phyloP scores from a whole-genome alignment of 202 grass and related monocot species.

The Zoysia matrella region DNA sequence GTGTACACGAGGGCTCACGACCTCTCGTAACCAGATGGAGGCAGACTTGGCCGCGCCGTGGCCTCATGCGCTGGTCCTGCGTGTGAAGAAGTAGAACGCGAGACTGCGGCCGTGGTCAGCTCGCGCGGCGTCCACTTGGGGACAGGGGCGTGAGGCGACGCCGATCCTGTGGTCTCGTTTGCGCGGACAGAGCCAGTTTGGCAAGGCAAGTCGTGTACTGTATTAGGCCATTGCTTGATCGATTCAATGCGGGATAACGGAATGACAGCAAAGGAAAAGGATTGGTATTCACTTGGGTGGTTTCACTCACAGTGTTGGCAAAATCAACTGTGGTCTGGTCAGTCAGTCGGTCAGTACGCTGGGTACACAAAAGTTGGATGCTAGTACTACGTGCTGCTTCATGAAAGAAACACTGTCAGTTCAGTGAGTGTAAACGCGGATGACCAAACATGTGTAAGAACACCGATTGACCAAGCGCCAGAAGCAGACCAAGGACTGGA shows the following conservation, averaged over 20 bases:
- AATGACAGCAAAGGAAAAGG: too few species aligned
- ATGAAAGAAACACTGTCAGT: neutral
- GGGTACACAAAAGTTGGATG: neutral
- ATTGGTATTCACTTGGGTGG: too few species aligned
- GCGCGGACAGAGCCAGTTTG: neutral
- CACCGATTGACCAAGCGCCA: neutral
- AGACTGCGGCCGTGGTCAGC: neutral
- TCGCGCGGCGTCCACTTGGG: neutral
- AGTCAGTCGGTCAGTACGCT: neutral
- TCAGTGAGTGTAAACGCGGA: neutral
- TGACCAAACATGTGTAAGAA: neutral
- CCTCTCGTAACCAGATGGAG: neutral
- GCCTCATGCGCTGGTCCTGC: slow-evolving; percentile 10
- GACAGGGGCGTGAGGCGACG: neutral
- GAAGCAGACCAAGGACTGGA: slow-evolving; percentile 8
- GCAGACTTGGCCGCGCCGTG: neutral
- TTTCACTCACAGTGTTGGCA: too few species aligned
- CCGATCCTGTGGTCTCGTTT: neutral
- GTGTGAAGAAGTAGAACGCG: neutral
- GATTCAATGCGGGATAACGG: neutral
- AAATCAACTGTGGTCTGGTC: neutral
- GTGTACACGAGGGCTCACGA: neutral
- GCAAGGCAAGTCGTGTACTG: neutral
- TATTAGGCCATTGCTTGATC: neutral
- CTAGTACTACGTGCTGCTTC: neutral